Conservation (phyloP, 163 green algal species). For the Scenedesmus sp. region DNA sequence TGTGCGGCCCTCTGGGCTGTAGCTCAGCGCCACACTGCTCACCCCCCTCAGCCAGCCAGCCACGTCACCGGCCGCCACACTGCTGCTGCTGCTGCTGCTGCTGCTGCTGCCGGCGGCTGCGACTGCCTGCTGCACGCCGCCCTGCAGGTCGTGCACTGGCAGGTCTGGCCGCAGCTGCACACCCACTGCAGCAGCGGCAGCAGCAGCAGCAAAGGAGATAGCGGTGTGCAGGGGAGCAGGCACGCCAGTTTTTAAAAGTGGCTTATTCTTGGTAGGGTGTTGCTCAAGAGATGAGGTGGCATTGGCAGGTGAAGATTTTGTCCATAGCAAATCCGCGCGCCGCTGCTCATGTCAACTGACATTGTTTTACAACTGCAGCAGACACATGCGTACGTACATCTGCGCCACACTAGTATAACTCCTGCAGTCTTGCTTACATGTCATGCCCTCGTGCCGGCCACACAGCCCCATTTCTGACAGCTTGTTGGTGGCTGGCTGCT, state of each 20-base stretch:
- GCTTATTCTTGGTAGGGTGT: too few species aligned
- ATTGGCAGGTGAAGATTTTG: too few species aligned
- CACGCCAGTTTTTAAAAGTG: too few species aligned
- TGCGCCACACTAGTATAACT: too few species aligned
- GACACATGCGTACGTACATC: too few species aligned
- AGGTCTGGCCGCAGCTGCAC: conserved; percentile 39
- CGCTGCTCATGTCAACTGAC: too few species aligned
- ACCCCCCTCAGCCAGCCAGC: conserved; percentile 21
- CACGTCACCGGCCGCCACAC: conserved; percentile 1
- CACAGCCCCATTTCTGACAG: conserved; percentile 29
- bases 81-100: conserved; percentile 14
- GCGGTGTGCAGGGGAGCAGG: background rate
- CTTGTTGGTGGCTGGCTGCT: conserved; percentile 30
- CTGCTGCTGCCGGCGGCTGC: background rate
- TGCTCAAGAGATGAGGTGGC: too few species aligned
- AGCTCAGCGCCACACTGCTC: conserved; percentile 9
- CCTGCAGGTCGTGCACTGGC: conserved; percentile 19
- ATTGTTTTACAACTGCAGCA: too few species aligned
- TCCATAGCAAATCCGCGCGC: too few species aligned
- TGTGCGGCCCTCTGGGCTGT: conserved; percentile 16
- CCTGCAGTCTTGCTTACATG: background rate
- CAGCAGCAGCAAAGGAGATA: background rate
- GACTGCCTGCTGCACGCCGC: conserved; percentile 6
- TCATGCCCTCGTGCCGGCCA: conserved; percentile 22
- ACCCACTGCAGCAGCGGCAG: conserved; percentile 9